Conservation (phyloP, 2,329 filamentous ascomycete genomes). For the Fusarium dlaminii region DNA sequence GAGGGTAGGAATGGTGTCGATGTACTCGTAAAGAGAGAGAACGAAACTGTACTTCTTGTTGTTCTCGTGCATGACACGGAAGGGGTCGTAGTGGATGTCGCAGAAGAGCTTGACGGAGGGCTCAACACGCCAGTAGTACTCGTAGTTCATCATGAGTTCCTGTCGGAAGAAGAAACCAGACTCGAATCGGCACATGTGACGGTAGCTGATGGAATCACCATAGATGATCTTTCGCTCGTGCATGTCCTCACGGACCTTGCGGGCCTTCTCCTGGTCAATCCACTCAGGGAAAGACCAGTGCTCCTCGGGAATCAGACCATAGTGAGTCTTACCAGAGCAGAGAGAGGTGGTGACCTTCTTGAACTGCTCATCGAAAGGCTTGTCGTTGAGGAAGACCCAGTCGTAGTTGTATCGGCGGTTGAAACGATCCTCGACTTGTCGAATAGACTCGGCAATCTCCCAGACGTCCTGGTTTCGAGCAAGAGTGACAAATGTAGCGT, state of each 20-base stretch:
- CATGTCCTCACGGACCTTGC: conserved; percentile 94
- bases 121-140: conserved; percentile 99
- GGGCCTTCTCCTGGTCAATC: conserved; percentile 95
- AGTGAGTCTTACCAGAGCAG: conserved; percentile 91
- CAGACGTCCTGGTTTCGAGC: conserved; percentile 93
- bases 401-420: conserved; percentile 97
- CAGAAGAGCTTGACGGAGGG: conserved; percentile 96
- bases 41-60: conserved; percentile 99
- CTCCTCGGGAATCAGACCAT: conserved; percentile 87
- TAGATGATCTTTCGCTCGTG: conserved; percentile 95
- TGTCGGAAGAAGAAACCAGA: conserved; percentile 99
- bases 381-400: conserved; percentile 98
- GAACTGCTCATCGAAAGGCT: conserved; percentile 92
- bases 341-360: conserved; percentile 89
- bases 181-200: conserved; percentile 99
- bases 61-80: conserved; percentile 95
- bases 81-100: conserved; percentile 94
- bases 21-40: conserved; percentile 94
- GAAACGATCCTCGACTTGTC: conserved; percentile 97
- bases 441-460: conserved; percentile 96
- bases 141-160: conserved; percentile 91
- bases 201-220: conserved; percentile 94
- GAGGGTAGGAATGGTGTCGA: conserved; percentile 93
- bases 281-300: conserved; percentile 98
- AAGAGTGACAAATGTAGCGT: conserved; percentile 96